Evolutionary conservation across 192 early-diverging fungal genomes (phyloP), one percentile per base, ranked within the genome.

Genomic region (Dissophora globulifera): DNA sequence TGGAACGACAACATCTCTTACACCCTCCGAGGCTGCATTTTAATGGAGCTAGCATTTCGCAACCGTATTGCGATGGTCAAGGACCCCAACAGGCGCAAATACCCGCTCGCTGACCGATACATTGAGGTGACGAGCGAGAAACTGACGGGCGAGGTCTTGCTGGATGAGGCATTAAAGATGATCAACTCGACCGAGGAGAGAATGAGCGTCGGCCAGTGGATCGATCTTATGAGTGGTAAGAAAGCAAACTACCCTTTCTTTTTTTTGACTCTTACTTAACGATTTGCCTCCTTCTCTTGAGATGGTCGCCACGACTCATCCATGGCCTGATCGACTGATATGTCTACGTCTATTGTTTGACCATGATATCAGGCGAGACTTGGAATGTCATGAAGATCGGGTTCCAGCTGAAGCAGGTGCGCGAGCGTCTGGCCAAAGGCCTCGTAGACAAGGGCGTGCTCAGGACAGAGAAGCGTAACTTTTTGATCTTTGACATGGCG

Each of bases 1-100:
- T 99, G 97, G 97, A 99, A 99, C 81, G 97, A 99, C 82, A 96
- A 94, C 78, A 94, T 99, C 54, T 96, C 94, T 22, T 99, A 99
- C 82, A 93, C 95, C 1, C 80, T 99, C 17, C 87, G 97, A 62
- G 96, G 96, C 15, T 93, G 92, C 60, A 99, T 99, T 70, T 83
- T 99, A 33, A 96, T 98, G 85, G 97, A 99, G 82, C 84, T 99
- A 9, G 96, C 96, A 8, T 88, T 99, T 55, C 89, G 97, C 16
- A 90, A 91, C 38, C 88, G 97, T 19, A 93, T 99, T 62, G 88
- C 88, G 12, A 93, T 94, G 69, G 81, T 91, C 26, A 96, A 94
- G 71, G 95, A 97, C 56, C 82, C 93, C 25, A 88, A 90, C 71
- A 83, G 92, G 29, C 92, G 85, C 59, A 84, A 81, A 78, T 88